Evolutionary conservation across 768 basidiomycete species (phyloP), one percentile per base, ranked within the genome.

Genomic region (Daedaleopsis nitida): DNA sequence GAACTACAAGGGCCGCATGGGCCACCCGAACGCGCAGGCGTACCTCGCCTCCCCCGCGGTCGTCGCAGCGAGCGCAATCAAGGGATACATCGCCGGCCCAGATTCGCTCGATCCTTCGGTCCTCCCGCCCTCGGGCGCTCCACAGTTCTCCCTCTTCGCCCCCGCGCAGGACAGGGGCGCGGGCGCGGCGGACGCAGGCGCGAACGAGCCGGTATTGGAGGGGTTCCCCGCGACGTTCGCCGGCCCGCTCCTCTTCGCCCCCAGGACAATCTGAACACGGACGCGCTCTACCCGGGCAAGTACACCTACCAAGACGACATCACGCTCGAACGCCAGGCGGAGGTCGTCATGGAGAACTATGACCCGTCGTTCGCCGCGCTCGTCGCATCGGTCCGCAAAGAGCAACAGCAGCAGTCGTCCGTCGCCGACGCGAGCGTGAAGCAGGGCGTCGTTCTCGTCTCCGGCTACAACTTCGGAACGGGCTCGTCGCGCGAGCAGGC

Each of bases 301-400:
- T 98, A 97, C 75, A 99, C 96, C 7, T 99, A 99, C 75, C 95
- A 97, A 75, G 97, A 99, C 73, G 97, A 98, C 70, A 97, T 99
- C 73, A 98, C 96, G 1, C 93, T 94, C 38, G 89, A 88, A 63
- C 85, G 88, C 32, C 97, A 98, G 74, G 96, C 94, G 2, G 86
- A 97, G 69, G 91, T 98, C 21, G 96, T 98, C 43, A 98, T 98
- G 96, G 96, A 99, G 78, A 99, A 98, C 78, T 98, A 99, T 74
- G 96, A 99, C 69, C 88, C 93, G 0, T 75, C 81, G 0, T 98
- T 98, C 73, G 91, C 96, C 13, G 55, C 78, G 1, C 83, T 85
- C 55, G 88, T 92, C 39, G 82, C 85, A 3, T 76, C 81, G 12
- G 74, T 91, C 16, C 72, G 79, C 16, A 63, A 69, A 47, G 62